Conservation (phyloP, 2,329 filamentous ascomycete species). For the Fusarium sp. region DNA sequence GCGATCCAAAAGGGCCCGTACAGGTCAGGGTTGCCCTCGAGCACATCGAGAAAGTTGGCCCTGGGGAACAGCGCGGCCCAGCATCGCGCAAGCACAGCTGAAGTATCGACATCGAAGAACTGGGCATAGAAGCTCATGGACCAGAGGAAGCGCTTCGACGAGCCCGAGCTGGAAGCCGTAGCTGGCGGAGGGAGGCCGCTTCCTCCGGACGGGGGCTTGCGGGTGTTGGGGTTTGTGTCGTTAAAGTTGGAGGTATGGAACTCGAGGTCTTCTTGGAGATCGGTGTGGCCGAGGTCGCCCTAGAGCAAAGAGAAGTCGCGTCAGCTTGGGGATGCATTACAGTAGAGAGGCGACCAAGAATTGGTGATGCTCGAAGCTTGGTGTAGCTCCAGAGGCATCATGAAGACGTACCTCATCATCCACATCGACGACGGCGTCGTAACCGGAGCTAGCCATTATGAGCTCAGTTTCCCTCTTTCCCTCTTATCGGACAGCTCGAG, state of each 20-base stretch:
- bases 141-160: slow-evolving; percentile 91
- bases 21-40: slow-evolving; percentile 95
- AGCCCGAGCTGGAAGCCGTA: slow-evolving; percentile 56
- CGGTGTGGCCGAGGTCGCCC: slow-evolving; percentile 97
- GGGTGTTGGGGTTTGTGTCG: slow-evolving; percentile 59
- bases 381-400: slow-evolving; percentile 25
- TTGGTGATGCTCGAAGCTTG: slow-evolving; percentile 15
- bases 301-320: slow-evolving; percentile 51
- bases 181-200: slow-evolving; percentile 65
- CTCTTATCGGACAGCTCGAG: background rate
- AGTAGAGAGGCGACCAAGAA: background rate
- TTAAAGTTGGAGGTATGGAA: slow-evolving; percentile 94
- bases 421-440: slow-evolving; percentile 97
- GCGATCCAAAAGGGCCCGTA: slow-evolving; percentile 99
- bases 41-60: slow-evolving; percentile 93
- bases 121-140: slow-evolving; percentile 91
- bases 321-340: slow-evolving; percentile 12
- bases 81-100: slow-evolving; percentile 85
- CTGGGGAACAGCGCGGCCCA: slow-evolving; percentile 88
- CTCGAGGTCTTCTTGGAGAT: slow-evolving; percentile 98
- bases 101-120: slow-evolving; percentile 98
- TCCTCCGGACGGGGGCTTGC: slow-evolving; percentile 55
- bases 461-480: background rate
- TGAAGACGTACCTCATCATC: slow-evolving; percentile 78
- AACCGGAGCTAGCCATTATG: slow-evolving; percentile 81